Evolutionary conservation across 1,284 basidiomycete species (phyloP).

Genomic region (Trichosporon sp.): DNA sequence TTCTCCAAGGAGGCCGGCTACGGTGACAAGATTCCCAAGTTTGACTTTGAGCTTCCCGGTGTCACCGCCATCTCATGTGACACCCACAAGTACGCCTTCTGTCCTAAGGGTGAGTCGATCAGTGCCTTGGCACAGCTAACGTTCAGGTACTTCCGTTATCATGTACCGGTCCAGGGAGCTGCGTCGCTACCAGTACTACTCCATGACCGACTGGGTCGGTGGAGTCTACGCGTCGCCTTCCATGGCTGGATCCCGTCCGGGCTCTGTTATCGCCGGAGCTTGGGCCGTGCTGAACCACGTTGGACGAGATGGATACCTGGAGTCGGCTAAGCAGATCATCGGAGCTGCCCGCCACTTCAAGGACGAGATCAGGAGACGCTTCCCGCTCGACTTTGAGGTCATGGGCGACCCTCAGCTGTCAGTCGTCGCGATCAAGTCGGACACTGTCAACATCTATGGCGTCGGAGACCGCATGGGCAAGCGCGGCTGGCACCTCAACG

Average conservation of each 20-base stretch:
- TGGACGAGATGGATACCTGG: slow-evolving; percentile 88
- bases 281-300: slow-evolving; percentile 96
- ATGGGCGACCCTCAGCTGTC: slow-evolving; percentile 87
- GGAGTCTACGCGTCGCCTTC: slow-evolving; percentile 61
- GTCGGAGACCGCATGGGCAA: slow-evolving; percentile 87
- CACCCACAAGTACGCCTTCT: slow-evolving; percentile 62
- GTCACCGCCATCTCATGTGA: slow-evolving; percentile 90
- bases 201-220: slow-evolving; percentile 77
- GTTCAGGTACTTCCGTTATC: slow-evolving; percentile 81
- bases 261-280: slow-evolving; percentile 87
- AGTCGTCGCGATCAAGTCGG: slow-evolving; percentile 83
- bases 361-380: slow-evolving; percentile 41
- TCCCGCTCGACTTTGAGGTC: slow-evolving; percentile 68
- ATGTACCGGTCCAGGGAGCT: slow-evolving; percentile 81
- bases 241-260: slow-evolving; percentile 85
- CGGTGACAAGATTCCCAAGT: slow-evolving; percentile 56
- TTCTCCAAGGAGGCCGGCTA: slow-evolving; percentile 69
- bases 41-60: slow-evolving; percentile 86
- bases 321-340: slow-evolving; percentile 83
- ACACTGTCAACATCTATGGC: slow-evolving; percentile 66
- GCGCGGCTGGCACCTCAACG: slow-evolving; percentile 89
- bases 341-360: slow-evolving; percentile 54
- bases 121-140: not conserved
- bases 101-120: slow-evolving; percentile 63
- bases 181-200: slow-evolving; percentile 79